Evolutionary conservation across 805 yeast genomes (phyloP).

Genomic region (Hemisphaericaspora nanyangensis): DNA sequence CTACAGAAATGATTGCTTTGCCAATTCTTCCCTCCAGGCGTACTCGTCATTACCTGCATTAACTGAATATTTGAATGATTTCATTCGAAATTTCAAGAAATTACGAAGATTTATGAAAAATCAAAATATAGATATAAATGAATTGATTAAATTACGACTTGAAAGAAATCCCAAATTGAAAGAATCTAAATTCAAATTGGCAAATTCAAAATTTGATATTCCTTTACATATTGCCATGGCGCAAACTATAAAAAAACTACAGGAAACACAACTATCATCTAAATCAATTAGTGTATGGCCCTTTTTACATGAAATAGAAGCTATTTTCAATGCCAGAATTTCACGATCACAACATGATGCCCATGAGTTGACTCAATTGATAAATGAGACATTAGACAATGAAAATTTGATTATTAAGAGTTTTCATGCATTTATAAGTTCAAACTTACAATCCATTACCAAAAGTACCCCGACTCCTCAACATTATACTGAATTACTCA

Average conservation of each 20-base stretch:
- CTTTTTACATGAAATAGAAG: constrained; percentile 67
- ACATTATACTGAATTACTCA: constrained; percentile 10
- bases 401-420: constrained; percentile 51
- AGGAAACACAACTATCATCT: constrained; percentile 53
- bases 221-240: constrained; percentile 59
- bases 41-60: constrained; percentile 59
- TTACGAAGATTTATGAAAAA: constrained; percentile 17
- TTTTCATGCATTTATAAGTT: constrained; percentile 13
- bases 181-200: constrained; percentile 17
- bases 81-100: constrained; percentile 26
- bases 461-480: constrained; percentile 7
- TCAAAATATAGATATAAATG: constrained; percentile 15
- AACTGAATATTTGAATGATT: constrained; percentile 50
- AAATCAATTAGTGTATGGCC: constrained; percentile 74
- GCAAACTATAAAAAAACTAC: constrained; percentile 50
- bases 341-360: constrained; percentile 88
- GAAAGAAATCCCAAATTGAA: constrained; percentile 5
- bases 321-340: constrained; percentile 66
- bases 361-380: constrained; percentile 81
- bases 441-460: constrained; percentile 7
- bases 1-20: constrained; percentile 85
- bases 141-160: constrained; percentile 10
- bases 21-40: constrained; percentile 84
- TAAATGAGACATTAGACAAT: constrained; percentile 71
- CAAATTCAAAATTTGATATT: constrained; percentile 28